Evolutionary conservation across 257 asterid genomes (phyloP).

Genomic region (Penstemon eatonii): DNA sequence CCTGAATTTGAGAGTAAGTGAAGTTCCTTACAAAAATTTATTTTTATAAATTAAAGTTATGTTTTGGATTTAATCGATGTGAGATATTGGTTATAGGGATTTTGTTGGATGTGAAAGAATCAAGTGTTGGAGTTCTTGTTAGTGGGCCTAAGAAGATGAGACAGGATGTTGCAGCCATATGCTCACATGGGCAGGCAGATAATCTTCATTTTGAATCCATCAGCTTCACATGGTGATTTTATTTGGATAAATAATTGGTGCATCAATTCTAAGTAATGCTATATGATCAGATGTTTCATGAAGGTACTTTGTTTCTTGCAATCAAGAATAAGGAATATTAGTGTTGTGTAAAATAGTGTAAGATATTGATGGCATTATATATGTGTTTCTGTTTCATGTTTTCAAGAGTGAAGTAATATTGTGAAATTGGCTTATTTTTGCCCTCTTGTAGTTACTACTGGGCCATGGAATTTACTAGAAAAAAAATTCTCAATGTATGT

Average conservation of each 20-base stretch:
- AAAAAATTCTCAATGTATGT: too few species aligned
- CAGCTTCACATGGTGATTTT: constrained; percentile 90
- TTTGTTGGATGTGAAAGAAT: constrained; percentile 62
- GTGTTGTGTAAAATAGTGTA: constrained; percentile 31
- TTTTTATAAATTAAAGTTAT: background rate
- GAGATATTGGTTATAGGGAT: constrained; percentile 41
- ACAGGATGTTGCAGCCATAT: constrained; percentile 80
- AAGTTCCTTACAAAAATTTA: background rate
- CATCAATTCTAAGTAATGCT: background rate
- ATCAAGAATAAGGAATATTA: constrained; percentile 23
- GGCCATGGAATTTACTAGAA: too few species aligned
- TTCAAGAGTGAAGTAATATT: background rate
- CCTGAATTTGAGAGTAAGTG: constrained; percentile 80
- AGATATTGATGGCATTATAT: constrained; percentile 24
- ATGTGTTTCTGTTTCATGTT: constrained; percentile 11
- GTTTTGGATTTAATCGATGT: background rate
- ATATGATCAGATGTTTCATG: constrained; percentile 13
- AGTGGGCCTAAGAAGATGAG: constrained; percentile 86
- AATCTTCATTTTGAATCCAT: constrained; percentile 75
- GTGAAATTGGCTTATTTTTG: background rate
- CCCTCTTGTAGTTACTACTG: background rate
- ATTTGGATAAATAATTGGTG: constrained; percentile 16
- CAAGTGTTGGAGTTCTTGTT: constrained; percentile 68
- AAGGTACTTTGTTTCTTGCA: constrained; percentile 8
- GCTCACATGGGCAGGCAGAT: constrained; percentile 60